Evolutionary conservation across 2,329 filamentous ascomycete species (phyloP).

Genomic region (Pseudogymnoascus pannorum): DNA sequence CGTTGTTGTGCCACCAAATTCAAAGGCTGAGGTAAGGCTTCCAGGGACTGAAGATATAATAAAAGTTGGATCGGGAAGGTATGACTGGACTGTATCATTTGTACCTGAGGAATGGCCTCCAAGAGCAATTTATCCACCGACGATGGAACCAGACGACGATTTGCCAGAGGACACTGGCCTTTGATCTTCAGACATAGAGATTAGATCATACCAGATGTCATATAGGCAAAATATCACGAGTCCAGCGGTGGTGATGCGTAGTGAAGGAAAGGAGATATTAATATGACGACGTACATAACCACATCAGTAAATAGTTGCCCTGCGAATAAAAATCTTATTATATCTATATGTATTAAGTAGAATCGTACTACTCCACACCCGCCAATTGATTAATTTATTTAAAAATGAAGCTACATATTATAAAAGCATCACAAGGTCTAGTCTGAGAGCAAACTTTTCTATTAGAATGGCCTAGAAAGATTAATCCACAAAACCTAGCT

Average conservation of each 20-base stretch:
- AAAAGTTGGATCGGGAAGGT: constrained; percentile 10
- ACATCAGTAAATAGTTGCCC: not conserved
- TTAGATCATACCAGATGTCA: not conserved
- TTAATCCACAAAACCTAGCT: not conserved
- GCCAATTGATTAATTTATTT: no score
- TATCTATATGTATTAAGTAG: no score
- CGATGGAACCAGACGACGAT: not conserved
- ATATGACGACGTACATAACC: not conserved
- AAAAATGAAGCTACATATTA: no score
- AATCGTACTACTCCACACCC: no score
- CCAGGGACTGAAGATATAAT: not conserved
- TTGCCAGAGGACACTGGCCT: not conserved
- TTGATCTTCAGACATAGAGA: not conserved
- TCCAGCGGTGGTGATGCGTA: not conserved
- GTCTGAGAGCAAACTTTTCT: not conserved
- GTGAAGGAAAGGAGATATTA: not conserved
- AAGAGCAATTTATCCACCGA: constrained; percentile 10
- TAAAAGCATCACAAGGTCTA: no score
- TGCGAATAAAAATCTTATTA: not conserved
- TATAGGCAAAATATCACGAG: no score
- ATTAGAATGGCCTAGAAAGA: not conserved
- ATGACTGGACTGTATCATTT: not conserved
- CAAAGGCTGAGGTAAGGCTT: not conserved
- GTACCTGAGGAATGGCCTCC: constrained; percentile 16
- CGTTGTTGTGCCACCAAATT: constrained; percentile 25